Conservation (phyloP, 257 asterid genomes). For the Catharanthus roseus region DNA sequence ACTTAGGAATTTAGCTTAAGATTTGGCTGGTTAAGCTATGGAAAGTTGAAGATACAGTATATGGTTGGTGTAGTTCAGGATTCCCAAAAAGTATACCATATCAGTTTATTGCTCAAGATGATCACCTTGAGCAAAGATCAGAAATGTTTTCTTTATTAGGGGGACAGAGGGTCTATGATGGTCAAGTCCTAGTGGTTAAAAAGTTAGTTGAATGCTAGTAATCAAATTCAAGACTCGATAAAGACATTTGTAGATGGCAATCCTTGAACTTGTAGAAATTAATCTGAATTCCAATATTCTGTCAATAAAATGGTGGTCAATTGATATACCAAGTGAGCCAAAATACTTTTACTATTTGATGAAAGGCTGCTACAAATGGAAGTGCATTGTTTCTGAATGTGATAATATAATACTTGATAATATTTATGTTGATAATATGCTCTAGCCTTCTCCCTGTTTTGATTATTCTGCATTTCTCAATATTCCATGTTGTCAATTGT, state of each 20-base stretch:
- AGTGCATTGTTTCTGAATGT: not conserved
- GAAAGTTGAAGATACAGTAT: not conserved
- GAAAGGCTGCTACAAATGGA: not conserved
- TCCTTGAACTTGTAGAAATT: not conserved
- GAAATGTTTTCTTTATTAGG: not conserved
- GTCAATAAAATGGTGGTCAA: not conserved
- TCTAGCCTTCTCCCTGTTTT: not conserved
- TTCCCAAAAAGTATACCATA: not conserved
- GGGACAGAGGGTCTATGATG: not conserved
- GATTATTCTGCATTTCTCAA: not conserved
- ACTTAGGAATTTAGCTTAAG: not conserved
- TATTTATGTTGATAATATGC: not conserved
- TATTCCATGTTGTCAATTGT: slow-evolving; percentile 5
- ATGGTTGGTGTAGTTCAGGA: not conserved
- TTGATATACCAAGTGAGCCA: not conserved
- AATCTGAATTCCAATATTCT: not conserved
- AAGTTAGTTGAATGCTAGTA: not conserved
- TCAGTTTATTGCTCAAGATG: not conserved
- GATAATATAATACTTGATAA: too few species aligned
- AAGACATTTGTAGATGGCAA: not conserved
- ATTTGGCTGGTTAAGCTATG: not conserved
- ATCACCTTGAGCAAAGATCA: not conserved
- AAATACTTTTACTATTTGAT: not conserved
- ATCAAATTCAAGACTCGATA: too few species aligned
- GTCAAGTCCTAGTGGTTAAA: too few species aligned